phyloP scores from a whole-genome alignment of 768 basidiomycete species.

The Pleurotus tuber-regium region DNA sequence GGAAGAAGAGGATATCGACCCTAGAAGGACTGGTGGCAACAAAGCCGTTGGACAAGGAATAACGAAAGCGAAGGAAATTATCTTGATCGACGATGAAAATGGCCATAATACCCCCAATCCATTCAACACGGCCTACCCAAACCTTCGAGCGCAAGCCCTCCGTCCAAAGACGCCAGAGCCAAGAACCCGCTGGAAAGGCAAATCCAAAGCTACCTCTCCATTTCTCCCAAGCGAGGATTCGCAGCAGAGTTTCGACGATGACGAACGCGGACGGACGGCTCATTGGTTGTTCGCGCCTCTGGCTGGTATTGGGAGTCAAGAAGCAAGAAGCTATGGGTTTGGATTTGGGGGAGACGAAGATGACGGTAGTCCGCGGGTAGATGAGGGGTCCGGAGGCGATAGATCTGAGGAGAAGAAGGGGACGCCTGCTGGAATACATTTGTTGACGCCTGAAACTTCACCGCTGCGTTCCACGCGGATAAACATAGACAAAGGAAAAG shows the following conservation, averaged over 20 bases:
- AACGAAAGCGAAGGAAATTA: constrained; percentile 14
- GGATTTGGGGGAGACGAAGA: too few relatives aligned
- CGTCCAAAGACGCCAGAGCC: background rate
- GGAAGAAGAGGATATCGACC: background rate
- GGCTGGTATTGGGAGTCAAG: constrained; percentile 25
- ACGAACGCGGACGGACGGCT: constrained; percentile 55
- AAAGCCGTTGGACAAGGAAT: constrained; percentile 1
- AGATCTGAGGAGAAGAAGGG: too few relatives aligned
- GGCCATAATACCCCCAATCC: background rate
- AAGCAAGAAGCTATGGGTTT: background rate
- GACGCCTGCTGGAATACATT: too few relatives aligned
- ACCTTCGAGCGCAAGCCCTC: too few relatives aligned
- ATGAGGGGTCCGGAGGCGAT: too few relatives aligned
- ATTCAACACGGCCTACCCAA: too few relatives aligned
- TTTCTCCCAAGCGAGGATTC: constrained; percentile 31
- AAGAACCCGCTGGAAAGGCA: constrained; percentile 12
- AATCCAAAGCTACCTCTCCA: constrained; percentile 15
- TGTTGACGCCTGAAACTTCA: too few relatives aligned
- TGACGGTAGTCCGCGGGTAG: too few relatives aligned
- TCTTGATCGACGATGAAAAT: constrained; percentile 10
- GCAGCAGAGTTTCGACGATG: constrained; percentile 35
- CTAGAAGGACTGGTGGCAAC: background rate
- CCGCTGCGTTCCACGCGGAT: too few relatives aligned
- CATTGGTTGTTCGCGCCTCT: constrained; percentile 50
- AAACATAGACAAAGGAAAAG: too few relatives aligned